Evolutionary conservation across 345 rosid species (phyloP), one percentile per base, ranked within the genome.

Genomic region (Trapa bicornis): DNA sequence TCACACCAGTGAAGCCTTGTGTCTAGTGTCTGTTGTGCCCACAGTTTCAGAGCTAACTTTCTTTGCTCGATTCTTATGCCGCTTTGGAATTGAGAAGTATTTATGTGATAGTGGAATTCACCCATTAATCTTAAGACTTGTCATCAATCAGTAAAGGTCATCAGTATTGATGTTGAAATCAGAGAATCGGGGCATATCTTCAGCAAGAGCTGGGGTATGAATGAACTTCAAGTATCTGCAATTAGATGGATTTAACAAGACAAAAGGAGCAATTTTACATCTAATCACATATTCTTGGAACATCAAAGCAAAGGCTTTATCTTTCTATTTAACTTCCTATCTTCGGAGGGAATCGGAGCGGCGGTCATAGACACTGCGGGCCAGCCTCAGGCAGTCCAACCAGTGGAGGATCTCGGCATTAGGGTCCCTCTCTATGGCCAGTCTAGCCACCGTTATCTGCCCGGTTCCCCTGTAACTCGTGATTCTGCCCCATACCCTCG

Each of bases 381-480:
- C 79, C 52, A 86, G 72, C 53, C 69, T 82, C 45, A 88, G 5
- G 70, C 96, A 89, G 45, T 88, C 85, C 80, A 90, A 63, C 88
- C 87, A 90, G 66, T 90, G 92, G 72, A 93, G 74, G 58, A 85
- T 78, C 81, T 93, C 91, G n/a, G 74, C 77, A 68, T 90, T 90
- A 1, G 96, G 97, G 68, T 93, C 96, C 68, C 83, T 83, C 86
- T 90, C 96, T 6, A 74, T 64, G 42, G 80, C 85, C 61, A 81
- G 83, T 67, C 80, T 87, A 4, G 84, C 77, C 7, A 78, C 90
- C 1, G 91, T 83, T 64, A 90, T 76, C 89, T 86, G 97, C 67
- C 85, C 71, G 53, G 15, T 70, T 47, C 86, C 93, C 69, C 94
- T 75, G 70, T 80, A 86, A 42, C 72, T 71, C 22, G 80, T 68